These are phyloP conservation scores for Coprinellus micaceus DNA, from an alignment of 768 basidiomycete genomes.

Conservation along the genomic window DNA sequence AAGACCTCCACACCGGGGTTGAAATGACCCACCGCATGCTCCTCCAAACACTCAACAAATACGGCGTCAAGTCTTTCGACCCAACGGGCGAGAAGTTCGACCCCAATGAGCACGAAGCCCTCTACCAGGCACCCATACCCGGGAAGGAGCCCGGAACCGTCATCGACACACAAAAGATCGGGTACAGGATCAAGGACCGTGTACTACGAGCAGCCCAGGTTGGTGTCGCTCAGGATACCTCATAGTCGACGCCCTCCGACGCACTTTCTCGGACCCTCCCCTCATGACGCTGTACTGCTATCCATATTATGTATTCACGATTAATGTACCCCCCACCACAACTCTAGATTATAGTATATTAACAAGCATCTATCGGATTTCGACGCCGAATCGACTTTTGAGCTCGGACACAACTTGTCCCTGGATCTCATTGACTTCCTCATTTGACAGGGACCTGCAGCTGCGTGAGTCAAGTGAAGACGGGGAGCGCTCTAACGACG, in stretches of 20 bases:
- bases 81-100: conserved; percentile 92
- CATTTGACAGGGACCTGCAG: conserved; percentile 77
- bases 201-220: conserved; percentile 94
- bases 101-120: conserved; percentile 92
- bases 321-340: conserved; percentile 22
- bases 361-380: conserved; percentile 68
- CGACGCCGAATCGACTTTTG: conserved; percentile 66
- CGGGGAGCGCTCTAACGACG: conserved; percentile 11
- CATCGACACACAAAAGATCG: conserved; percentile 85
- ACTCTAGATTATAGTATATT: conserved; percentile 32
- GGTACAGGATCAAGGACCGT: conserved; percentile 93
- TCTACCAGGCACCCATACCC: conserved; percentile 91
- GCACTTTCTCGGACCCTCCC: neutral
- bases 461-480: conserved; percentile 2
- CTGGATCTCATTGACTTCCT: conserved; percentile 85
- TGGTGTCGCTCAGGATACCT: conserved; percentile 80
- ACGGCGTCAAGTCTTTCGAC: conserved; percentile 89
- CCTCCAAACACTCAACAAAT: conserved; percentile 85
- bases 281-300: conserved; percentile 1
- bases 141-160: conserved; percentile 87
- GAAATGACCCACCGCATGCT: conserved; percentile 89
- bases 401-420: conserved; percentile 52
- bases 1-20: conserved; percentile 81
- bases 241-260: conserved; percentile 22
- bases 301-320: conserved; percentile 24